Evolutionary conservation across 768 basidiomycete species (phyloP).

Genomic region (Wakefieldia striispora): DNA sequence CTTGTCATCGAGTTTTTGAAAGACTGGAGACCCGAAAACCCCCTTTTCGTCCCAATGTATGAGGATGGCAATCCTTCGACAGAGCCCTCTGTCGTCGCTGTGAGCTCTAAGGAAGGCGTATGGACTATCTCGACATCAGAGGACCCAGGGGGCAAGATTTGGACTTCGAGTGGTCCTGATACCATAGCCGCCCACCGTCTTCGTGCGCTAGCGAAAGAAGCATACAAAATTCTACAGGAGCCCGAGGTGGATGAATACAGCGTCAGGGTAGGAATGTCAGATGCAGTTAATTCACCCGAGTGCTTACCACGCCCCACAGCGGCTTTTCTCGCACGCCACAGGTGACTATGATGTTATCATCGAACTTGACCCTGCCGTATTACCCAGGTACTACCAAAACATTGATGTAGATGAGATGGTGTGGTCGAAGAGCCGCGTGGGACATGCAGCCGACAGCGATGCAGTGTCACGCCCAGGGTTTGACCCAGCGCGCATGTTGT

Average conservation of each 20-base stretch:
- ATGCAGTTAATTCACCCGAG: not conserved
- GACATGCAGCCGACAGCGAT: constrained; percentile 30
- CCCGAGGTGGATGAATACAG: constrained; percentile 50
- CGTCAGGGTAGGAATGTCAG: constrained; percentile 50
- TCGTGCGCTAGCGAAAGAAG: constrained; percentile 70
- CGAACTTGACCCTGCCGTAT: constrained; percentile 58
- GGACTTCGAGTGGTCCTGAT: constrained; percentile 70
- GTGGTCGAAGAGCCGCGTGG: constrained; percentile 39
- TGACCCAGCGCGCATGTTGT: constrained; percentile 70
- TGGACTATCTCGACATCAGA: constrained; percentile 81
- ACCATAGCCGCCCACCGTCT: constrained; percentile 73
- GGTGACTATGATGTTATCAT: constrained; percentile 86
- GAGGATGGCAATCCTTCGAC: constrained; percentile 14
- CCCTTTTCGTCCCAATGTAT: constrained; percentile 74
- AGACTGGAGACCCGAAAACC: constrained; percentile 82
- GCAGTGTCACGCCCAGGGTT: constrained; percentile 59
- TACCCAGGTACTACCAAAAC: constrained; percentile 77
- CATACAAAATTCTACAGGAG: constrained; percentile 56
- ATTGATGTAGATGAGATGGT: constrained; percentile 48
- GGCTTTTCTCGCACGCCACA: constrained; percentile 82
- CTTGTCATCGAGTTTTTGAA: constrained; percentile 68
- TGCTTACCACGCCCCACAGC: constrained; percentile 39
- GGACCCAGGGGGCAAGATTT: constrained; percentile 71
- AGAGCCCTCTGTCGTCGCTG: constrained; percentile 24
- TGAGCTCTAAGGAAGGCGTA: constrained; percentile 43